Percentiles rank a stretch among this genome's conserved stretches.
These are phyloP conservation scores for Acephala macrosclerotiorum DNA, from an alignment of 2,329 filamentous ascomycete genomes.

Conservation along the genomic window DNA sequence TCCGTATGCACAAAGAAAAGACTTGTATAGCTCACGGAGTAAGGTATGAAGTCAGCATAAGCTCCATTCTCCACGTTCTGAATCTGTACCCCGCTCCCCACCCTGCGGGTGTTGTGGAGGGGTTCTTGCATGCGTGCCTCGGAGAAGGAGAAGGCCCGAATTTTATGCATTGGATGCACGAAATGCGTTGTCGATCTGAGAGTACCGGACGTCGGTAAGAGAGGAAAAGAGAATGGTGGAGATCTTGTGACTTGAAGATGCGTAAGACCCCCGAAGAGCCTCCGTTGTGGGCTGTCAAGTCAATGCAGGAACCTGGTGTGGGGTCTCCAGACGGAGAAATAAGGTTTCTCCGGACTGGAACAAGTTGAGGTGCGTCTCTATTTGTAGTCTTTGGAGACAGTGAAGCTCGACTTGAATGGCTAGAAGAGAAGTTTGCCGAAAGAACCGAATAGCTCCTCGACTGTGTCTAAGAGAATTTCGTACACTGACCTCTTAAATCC, in stretches of 20 bases:
- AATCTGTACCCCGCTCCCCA: background rate
- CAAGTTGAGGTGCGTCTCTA: too few species aligned
- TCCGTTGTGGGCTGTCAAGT: background rate
- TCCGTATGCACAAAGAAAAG: background rate
- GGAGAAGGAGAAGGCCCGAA: constrained; percentile 9
- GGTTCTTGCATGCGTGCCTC: background rate
- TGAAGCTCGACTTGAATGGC: too few species aligned
- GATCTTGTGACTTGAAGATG: constrained; percentile 1
- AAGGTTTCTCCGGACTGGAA: background rate
- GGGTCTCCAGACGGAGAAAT: background rate
- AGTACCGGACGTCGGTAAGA: background rate
- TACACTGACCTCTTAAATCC: background rate
- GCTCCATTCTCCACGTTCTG: background rate
- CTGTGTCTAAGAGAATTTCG: background rate
- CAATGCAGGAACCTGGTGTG: background rate
- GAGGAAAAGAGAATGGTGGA: background rate
- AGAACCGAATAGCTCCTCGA: background rate
- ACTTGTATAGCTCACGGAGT: constrained; percentile 8
- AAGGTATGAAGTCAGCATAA: constrained; percentile 18
- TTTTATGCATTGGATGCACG: constrained; percentile 1
- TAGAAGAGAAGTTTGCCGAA: background rate
- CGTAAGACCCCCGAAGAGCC: background rate
- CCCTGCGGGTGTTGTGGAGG: background rate
- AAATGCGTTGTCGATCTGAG: background rate
- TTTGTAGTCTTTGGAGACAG: too few species aligned